phyloP scores from a whole-genome alignment of 768 basidiomycete species.

The Hypsizygus marmoreus region DNA sequence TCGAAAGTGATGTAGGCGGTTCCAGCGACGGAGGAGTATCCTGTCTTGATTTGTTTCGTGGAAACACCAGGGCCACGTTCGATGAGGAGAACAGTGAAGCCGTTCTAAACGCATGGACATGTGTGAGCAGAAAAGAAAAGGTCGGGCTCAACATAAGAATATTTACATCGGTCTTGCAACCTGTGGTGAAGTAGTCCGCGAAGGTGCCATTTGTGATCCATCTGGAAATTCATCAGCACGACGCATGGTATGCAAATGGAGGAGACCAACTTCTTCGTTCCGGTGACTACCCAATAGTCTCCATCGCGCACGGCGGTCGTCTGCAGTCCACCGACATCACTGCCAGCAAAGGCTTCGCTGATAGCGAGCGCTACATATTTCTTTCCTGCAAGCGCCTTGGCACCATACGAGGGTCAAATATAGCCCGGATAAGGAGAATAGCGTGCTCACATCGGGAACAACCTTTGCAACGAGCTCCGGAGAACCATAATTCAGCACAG shows the following conservation, averaged over 20 bases:
- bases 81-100: conserved; percentile 77
- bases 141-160: neutral
- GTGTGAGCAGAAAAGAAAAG: neutral
- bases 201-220: conserved; percentile 92
- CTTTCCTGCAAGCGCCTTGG: conserved; percentile 60
- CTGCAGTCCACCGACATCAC: conserved; percentile 81
- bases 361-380: conserved; percentile 91
- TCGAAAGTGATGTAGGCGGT: conserved; percentile 87
- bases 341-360: conserved; percentile 91
- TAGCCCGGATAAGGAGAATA: neutral
- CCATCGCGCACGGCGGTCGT: conserved; percentile 87
- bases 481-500: conserved; percentile 85
- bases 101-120: conserved; percentile 44
- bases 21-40: conserved; percentile 90
- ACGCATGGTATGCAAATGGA: neutral
- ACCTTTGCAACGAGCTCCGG: conserved; percentile 70
- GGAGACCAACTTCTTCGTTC: conserved; percentile 80
- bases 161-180: conserved; percentile 67
- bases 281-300: conserved; percentile 84
- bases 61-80: conserved; percentile 71
- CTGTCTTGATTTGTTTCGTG: conserved; percentile 90
- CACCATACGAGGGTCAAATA: neutral
- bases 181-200: conserved; percentile 83
- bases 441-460: conserved; percentile 61
- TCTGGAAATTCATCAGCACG: conserved; percentile 33